Conservation (phyloP, 306 rosid species). For the Fragaria iinumae region DNA sequence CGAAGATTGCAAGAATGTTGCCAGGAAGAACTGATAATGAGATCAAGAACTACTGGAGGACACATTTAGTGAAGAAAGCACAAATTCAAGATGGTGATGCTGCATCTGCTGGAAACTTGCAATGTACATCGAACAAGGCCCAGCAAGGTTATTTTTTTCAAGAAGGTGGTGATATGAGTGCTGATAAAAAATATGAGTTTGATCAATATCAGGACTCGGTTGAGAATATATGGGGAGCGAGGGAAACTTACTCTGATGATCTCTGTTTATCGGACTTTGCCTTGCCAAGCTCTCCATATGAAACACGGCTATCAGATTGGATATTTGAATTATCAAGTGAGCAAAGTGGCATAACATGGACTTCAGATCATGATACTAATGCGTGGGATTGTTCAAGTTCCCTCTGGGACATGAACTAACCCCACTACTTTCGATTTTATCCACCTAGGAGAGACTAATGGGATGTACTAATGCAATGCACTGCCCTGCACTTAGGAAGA, state of each 20-base stretch:
- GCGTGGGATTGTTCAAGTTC: constrained; percentile 48
- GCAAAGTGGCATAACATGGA: constrained; percentile 29
- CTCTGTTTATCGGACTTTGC: constrained; percentile 31
- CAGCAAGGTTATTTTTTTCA: constrained; percentile 20
- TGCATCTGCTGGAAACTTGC: constrained; percentile 26
- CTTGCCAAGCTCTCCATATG: constrained; percentile 49
- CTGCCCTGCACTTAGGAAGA: background rate
- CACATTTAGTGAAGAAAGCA: constrained; percentile 42
- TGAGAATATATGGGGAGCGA: constrained; percentile 22
- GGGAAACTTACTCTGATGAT: constrained; percentile 29
- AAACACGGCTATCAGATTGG: constrained; percentile 51
- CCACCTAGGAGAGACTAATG: background rate
- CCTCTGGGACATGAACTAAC: constrained; percentile 54
- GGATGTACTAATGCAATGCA: constrained; percentile 1
- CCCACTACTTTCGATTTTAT: background rate
- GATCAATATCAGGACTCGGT: constrained; percentile 6
- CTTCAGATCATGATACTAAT: constrained; percentile 26
- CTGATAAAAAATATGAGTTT: constrained; percentile 12
- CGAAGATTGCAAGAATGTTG: constrained; percentile 60
- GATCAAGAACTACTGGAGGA: constrained; percentile 77
- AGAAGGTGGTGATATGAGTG: constrained; percentile 12
- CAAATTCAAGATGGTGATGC: constrained; percentile 27
- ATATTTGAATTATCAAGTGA: constrained; percentile 43
- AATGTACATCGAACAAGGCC: constrained; percentile 11
- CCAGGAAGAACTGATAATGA: constrained; percentile 74